Base-by-base conservation (phyloP, 148 eudicot species). In the Nepenthes gracilis region DNA sequence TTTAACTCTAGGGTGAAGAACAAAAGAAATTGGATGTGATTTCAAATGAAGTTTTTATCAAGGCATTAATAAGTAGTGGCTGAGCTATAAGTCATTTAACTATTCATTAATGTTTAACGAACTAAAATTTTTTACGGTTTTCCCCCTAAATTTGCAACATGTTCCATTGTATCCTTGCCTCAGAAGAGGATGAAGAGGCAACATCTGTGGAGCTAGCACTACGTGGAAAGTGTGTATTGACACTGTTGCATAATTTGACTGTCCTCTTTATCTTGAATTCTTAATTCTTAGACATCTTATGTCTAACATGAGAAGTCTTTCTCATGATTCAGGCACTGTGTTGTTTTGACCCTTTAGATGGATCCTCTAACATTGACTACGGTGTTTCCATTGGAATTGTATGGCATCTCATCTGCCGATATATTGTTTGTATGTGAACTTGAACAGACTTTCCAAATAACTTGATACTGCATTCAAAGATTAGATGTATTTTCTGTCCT, bases 351-450 rank as follows among this genome's bases (percentile, higher is more conserved):
- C 98, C 98, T 36, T 62, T 93, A 78, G 98, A 93, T 74, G 98
- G 98, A 73, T 93, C 98, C 36, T 93, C 98, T 47, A 93, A 93
- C 83, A 93, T 93, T 34, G 96, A 88, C 67, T 93, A 96, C 74
- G 95, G 95, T 50, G 98, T 93, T 73, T 88, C 96, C 14, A 86
- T 88, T 65, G 96, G 98, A 80, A 93, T 96, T 35, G 98, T 93
- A 80, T 43, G 55, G 60, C 74, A 23, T 23, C 23, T 23, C 35
- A 45, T 63, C 35, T 61, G 1, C 50, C 62, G 37, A 9, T 12
- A 1, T 53, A n/a, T 5, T 55, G 12, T 9, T 56, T 50, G 23
- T 67, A 36, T 35, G 36, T 7, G 45, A 47, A 34, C 35, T 13
- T 15, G 12, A 35, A 38, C 33, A 33, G 48, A 56, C 13, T 32